Conservation (phyloP, 495 filamentous ascomycete species). For the Penicillium soppii region DNA sequence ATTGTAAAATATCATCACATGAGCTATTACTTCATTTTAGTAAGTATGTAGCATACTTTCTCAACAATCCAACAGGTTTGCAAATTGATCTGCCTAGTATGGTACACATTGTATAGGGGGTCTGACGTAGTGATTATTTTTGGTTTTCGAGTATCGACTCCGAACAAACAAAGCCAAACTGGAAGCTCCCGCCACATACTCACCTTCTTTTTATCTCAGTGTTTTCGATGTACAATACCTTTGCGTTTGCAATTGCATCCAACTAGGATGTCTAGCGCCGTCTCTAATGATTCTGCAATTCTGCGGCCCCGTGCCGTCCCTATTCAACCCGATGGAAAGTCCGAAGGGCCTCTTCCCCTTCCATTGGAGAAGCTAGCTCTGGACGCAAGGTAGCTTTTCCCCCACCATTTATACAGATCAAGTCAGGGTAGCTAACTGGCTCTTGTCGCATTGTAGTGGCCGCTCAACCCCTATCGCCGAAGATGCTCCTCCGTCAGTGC, state of each 20-base stretch:
- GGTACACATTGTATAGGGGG: not conserved
- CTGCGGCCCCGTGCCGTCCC: constrained; percentile 35
- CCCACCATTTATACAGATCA: not conserved
- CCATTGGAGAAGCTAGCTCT: constrained; percentile 24
- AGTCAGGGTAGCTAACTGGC: not conserved
- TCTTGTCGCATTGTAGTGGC: constrained; percentile 55
- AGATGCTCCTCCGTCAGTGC: constrained; percentile 87
- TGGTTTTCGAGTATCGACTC: not conserved
- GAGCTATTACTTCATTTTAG: too few relatives aligned
- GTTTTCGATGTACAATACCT: constrained; percentile 24
- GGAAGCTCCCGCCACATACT: not conserved
- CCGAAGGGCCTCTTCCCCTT: constrained; percentile 21
- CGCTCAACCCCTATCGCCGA: constrained; percentile 83
- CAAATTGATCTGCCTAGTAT: constrained; percentile 1
- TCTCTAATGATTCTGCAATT: constrained; percentile 27
- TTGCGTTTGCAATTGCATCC: constrained; percentile 12
- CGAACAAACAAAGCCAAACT: constrained; percentile 9
- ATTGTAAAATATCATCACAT: not conserved
- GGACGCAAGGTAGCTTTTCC: constrained; percentile 34
- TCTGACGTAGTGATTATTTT: constrained; percentile 10
- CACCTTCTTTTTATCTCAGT: not conserved
- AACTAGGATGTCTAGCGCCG: constrained; percentile 36
- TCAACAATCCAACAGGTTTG: constrained; percentile 3
- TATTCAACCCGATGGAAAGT: constrained; percentile 21
- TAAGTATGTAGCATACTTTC: too few relatives aligned